Percentiles rank a stretch among this genome's conserved stretches.
These are phyloP conservation scores for Lactarius akahatsu DNA, from an alignment of 768 basidiomycete genomes.

Conservation along the genomic window DNA sequence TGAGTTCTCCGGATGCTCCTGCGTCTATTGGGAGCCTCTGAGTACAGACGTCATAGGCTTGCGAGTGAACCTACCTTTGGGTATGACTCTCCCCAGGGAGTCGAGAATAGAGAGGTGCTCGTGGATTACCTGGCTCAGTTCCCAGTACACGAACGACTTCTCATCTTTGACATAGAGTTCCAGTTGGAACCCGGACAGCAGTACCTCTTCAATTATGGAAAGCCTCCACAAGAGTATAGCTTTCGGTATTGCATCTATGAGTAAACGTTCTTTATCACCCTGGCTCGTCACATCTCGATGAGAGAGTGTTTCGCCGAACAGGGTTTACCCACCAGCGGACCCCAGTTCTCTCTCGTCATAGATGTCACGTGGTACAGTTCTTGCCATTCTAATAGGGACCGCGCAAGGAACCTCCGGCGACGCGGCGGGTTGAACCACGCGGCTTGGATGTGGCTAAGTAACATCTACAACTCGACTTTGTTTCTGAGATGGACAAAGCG, in stretches of 20 bases:
- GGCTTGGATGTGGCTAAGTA: constrained; percentile 57
- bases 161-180: constrained; percentile 71
- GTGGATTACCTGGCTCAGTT: constrained; percentile 55
- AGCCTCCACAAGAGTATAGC: constrained; percentile 60
- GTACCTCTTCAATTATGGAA: constrained; percentile 59
- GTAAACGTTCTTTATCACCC: constrained; percentile 24
- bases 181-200: constrained; percentile 75
- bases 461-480: constrained; percentile 43
- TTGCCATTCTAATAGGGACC: constrained; percentile 66
- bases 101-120: constrained; percentile 56
- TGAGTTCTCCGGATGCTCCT: constrained; percentile 16
- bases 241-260: constrained; percentile 39
- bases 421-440: constrained; percentile 70
- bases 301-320: background rate
- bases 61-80: constrained; percentile 37
- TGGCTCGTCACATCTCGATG: constrained; percentile 16
- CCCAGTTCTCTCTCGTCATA: constrained; percentile 32
- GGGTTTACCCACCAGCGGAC: constrained; percentile 28
- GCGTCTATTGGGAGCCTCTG: constrained; percentile 12
- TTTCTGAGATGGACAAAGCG: constrained; percentile 6
- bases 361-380: constrained; percentile 50
- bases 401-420: constrained; percentile 62
- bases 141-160: constrained; percentile 76
- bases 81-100: constrained; percentile 41
- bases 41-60: background rate